Conservation (phyloP, 208 protist species). For the Crithidia sp. region DNA sequence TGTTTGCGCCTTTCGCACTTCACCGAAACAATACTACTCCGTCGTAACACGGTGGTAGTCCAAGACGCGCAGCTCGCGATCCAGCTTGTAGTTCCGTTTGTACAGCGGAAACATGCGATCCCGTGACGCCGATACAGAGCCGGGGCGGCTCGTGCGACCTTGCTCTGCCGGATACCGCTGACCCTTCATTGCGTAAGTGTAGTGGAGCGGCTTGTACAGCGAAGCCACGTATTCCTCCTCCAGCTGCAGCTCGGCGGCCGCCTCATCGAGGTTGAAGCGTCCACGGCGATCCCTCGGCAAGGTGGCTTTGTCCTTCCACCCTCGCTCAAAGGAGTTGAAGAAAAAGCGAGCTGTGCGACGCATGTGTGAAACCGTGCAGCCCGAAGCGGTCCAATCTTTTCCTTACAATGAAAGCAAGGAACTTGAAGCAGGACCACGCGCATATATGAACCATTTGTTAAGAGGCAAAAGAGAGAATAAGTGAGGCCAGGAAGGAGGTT, state of each 20-base stretch:
- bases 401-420: too few species aligned
- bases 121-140: constrained; percentile 56
- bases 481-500: too few species aligned
- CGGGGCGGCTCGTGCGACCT: constrained; percentile 74
- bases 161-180: constrained; percentile 86
- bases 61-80: constrained; percentile 60
- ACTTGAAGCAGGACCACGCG: too few species aligned
- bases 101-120: constrained; percentile 85
- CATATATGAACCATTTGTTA: too few species aligned
- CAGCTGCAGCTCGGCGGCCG: constrained; percentile 74
- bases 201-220: constrained; percentile 82
- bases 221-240: constrained; percentile 80
- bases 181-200: constrained; percentile 78
- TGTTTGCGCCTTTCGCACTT: not conserved
- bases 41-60: constrained; percentile 65
- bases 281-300: constrained; percentile 70
- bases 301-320: constrained; percentile 57
- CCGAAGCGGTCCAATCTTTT: too few species aligned
- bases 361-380: not conserved
- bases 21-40: constrained; percentile 36
- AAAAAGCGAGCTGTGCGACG: constrained; percentile 25
- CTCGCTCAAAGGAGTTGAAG: constrained; percentile 55
- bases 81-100: constrained; percentile 58
- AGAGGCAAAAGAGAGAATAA: too few species aligned
- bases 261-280: constrained; percentile 86